Conservation (phyloP, 2,329 filamentous ascomycete species). For the Pyrenophora tritici-repentis region DNA sequence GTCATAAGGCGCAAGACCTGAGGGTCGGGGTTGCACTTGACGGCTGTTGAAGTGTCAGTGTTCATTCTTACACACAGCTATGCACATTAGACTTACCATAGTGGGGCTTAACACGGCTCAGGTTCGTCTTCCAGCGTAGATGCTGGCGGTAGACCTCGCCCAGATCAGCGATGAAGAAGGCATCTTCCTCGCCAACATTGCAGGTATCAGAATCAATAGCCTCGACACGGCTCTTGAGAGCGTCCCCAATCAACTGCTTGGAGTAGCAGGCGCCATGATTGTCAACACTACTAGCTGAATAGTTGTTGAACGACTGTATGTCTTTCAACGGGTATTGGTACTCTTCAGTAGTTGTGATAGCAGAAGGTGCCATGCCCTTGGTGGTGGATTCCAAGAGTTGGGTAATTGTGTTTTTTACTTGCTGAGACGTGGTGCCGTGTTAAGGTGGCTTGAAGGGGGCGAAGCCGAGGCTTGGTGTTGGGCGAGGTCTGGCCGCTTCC, state of each 20-base stretch:
- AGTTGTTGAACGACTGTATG: slow-evolving; percentile 35
- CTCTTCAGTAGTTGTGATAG: slow-evolving; percentile 57
- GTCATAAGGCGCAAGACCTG: slow-evolving; percentile 87
- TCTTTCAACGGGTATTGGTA: slow-evolving; percentile 49
- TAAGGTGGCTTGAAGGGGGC: slow-evolving; percentile 96
- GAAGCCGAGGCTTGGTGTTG: slow-evolving; percentile 80
- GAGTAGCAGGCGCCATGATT: slow-evolving; percentile 60
- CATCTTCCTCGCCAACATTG: slow-evolving; percentile 91
- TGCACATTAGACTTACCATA: slow-evolving; percentile 68
- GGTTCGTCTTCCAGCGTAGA: slow-evolving; percentile 93
- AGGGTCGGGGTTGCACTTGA: slow-evolving; percentile 98
- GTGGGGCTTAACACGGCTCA: slow-evolving; percentile 91
- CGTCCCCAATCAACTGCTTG: slow-evolving; percentile 83
- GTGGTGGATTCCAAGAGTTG: slow-evolving; percentile 32
- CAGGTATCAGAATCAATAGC: slow-evolving; percentile 85
- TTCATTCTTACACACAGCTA: neutral
- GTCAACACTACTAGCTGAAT: slow-evolving; percentile 43
- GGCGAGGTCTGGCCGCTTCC: slow-evolving; percentile 98
- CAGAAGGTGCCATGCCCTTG: slow-evolving; percentile 75
- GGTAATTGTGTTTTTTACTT: slow-evolving; percentile 12
- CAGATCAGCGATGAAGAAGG: slow-evolving; percentile 97
- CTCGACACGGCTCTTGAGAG: slow-evolving; percentile 83
- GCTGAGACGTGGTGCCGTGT: slow-evolving; percentile 54
- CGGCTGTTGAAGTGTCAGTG: slow-evolving; percentile 62
- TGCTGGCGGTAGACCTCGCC: slow-evolving; percentile 99